Evolutionary conservation across 164 flowering plant species (phyloP).

Genomic region (Tinospora cordifolia): DNA sequence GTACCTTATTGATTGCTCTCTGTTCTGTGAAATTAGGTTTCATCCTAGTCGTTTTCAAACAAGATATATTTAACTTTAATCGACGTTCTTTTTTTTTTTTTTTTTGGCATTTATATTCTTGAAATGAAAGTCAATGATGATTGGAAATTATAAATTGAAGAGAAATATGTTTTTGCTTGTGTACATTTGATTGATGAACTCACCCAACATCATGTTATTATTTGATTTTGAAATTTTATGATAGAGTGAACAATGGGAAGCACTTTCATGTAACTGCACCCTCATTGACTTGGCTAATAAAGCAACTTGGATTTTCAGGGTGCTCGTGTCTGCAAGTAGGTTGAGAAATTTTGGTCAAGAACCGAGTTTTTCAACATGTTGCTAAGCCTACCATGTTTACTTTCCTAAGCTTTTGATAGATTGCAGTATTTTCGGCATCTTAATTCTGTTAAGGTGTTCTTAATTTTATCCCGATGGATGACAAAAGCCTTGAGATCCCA

Average conservation of each 20-base stretch:
- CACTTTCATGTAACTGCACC: no score
- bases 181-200: no score
- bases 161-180: no score
- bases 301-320: not conserved
- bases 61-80: not conserved
- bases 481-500: conserved; percentile 18
- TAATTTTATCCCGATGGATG: conserved; percentile 24
- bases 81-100: not conserved
- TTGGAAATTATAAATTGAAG: no score
- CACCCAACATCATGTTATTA: no score
- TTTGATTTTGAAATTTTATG: no score
- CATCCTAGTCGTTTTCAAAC: not conserved
- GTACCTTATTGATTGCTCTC: not conserved
- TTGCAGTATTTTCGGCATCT: conserved; percentile 15
- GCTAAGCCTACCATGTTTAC: not conserved
- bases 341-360: not conserved
- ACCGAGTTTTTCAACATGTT: not conserved
- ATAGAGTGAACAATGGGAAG: no score
- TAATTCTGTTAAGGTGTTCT: not conserved
- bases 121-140: not conserved
- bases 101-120: not conserved
- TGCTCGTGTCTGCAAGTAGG: not conserved
- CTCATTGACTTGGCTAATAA: not conserved
- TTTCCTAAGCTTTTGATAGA: not conserved
- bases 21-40: not conserved